These are phyloP conservation scores for Pulveroboletus ravenelii DNA, from an alignment of 768 basidiomycete species.

Conservation along the genomic window DNA sequence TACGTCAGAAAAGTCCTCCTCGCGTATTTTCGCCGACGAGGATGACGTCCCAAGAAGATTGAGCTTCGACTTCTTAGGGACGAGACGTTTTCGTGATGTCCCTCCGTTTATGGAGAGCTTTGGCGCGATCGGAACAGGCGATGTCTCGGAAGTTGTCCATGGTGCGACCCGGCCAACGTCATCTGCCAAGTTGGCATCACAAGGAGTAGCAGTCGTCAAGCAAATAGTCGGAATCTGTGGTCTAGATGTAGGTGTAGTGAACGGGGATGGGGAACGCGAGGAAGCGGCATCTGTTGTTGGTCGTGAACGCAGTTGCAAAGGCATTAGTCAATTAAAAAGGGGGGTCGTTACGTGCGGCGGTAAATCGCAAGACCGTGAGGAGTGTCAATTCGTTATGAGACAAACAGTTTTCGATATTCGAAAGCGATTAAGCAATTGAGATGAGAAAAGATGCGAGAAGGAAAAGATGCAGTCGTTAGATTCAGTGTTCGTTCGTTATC, in stretches of 20 bases:
- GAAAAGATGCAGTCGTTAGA: constrained; percentile 20
- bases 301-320: constrained; percentile 30
- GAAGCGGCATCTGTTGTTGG: constrained; percentile 22
- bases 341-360: constrained; percentile 22
- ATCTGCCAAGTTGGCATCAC: constrained; percentile 37
- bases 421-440: constrained; percentile 13
- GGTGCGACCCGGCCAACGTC: constrained; percentile 26
- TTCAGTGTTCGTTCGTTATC: constrained; percentile 19
- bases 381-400: constrained; percentile 26
- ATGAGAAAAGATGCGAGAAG: not conserved
- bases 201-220: constrained; percentile 65
- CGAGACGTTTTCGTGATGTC: constrained; percentile 44
- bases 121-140: constrained; percentile 27
- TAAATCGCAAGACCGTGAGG: constrained; percentile 13
- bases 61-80: constrained; percentile 72
- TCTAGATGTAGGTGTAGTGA: constrained; percentile 27
- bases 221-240: constrained; percentile 56
- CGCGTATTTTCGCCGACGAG: constrained; percentile 27
- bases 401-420: constrained; percentile 9
- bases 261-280: constrained; percentile 25
- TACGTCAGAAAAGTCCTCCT: constrained; percentile 57
- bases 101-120: constrained; percentile 16
- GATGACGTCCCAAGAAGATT: constrained; percentile 36
- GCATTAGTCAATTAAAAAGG: constrained; percentile 24
- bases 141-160: constrained; percentile 15